Evolutionary conservation across 1,284 basidiomycete genomes (phyloP), one percentile per base, ranked within the genome.

Genomic region (Agroathelia rolfsii): DNA sequence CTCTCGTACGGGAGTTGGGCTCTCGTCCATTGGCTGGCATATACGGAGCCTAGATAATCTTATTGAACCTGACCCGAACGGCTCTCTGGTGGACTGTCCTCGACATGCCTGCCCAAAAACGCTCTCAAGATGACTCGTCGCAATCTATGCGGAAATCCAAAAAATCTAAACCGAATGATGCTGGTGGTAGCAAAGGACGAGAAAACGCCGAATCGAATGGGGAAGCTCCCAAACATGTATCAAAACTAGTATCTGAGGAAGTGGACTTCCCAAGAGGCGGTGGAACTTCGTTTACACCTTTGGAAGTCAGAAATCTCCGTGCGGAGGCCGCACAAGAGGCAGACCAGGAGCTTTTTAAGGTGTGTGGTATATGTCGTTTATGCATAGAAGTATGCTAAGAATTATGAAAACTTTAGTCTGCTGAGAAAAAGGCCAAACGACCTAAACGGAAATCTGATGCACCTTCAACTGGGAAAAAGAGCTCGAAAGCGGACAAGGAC

Each of bases 231-330:
- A 45, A 53, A 28, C 44, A 49, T 8, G 38, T 46, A 8, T 65
- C 69, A 14, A 57, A 55, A 32, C 53, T 79, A 25, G 56, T 71
- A 23, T 45, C 66, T 25, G 82, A 89, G 28, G 88, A 94, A 50
- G 74, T 90, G 39, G 90, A 96, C 59, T 98, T 97, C 56, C 93
- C 93, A 28, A 76, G 95, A 48, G 95, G 94, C 27, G 83, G 83
- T 21, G 83, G 84, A 33, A 80, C 79, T 2, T 66, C 66, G 23
- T 72, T 95, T 44, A 95, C 93, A 18, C 81, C 89, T 17, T 62
- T 90, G n/a, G 93, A 98, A 57, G 80, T 90, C 41, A 89, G 93
- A 52, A 66, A 81, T 39, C 75, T 88, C 17, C 74, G 82, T 35
- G 77, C 81, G 13, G 93, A 97, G 54, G 94, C 79, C 4, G 63